Evolutionary conservation across 805 yeast species (phyloP), one percentile per base, ranked within the genome.

Genomic region (Candida caryicola): DNA sequence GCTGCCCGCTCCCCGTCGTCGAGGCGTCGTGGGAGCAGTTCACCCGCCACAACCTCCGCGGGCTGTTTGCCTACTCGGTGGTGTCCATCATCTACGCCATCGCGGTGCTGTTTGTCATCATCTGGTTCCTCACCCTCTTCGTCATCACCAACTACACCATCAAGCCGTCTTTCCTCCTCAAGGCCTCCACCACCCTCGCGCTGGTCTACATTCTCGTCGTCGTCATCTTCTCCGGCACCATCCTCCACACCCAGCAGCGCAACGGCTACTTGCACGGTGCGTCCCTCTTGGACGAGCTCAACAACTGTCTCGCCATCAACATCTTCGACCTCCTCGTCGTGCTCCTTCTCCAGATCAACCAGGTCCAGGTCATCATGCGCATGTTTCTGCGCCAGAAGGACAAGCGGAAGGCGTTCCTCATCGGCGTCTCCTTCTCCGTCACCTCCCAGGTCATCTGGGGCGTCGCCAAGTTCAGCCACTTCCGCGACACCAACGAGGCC

Each of bases 381-480:
- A 56, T 83, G 19, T 84, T 84, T 49, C 74, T 77, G 37, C 66
- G 95, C 35, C 81, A 74, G 31, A 74, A 73, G 40, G 95, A 86
- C 57, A 82, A 81, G 51, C 66, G 87, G 39, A 62, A 79, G 23
- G 71, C 82, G 5, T 73, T 85, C 31, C 62, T 74, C 34, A 62
- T 76, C 15, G 95, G 95, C 1, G 61, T 76, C 0, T 41, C 70
- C 1, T 60, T 83, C 3, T 68, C 81, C 2, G 57, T 76, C 5
- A 48, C 62, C 1, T 73, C 88, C 1, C 88, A 85, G 53, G 66
- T 76, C 1, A 66, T 85, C 4, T 84, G 90, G 88, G 86, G 81
- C 0, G 69, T 82, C 1, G 73, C 89, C 12, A 76, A 76, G 4
- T 79, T 81, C 49, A 58, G 62, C 45, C 41, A 37, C 0, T 66